Percentiles rank a stretch among this genome's conserved stretches.
Conservation (phyloP, 2,329 filamentous ascomycete species). For the Alternaria sp. region DNA sequence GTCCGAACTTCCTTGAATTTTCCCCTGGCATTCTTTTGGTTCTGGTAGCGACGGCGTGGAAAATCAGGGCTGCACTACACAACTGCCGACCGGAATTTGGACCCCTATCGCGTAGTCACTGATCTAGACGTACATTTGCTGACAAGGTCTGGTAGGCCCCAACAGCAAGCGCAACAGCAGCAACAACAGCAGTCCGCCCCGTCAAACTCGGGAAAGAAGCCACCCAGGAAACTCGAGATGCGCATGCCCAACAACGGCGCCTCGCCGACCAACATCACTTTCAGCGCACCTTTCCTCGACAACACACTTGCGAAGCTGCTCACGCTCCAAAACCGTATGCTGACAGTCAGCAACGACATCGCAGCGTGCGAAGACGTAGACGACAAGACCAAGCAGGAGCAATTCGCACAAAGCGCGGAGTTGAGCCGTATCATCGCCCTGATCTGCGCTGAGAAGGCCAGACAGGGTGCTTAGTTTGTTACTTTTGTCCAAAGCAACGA, state of each 20-base stretch:
- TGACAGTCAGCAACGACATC: conserved; percentile 56
- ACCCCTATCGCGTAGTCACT: neutral
- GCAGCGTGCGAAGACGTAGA: conserved; percentile 53
- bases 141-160: conserved; percentile 24
- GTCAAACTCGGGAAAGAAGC: conserved; percentile 44
- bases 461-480: conserved; percentile 48
- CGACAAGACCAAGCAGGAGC: conserved; percentile 57
- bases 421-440: conserved; percentile 57
- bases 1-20: neutral
- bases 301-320: conserved; percentile 60
- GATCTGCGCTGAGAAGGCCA: conserved; percentile 60
- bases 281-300: conserved; percentile 61
- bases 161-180: conserved; percentile 26
- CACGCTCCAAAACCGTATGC: conserved; percentile 57
- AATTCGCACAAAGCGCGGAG: conserved; percentile 58
- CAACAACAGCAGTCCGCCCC: conserved; percentile 20
- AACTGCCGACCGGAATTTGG: neutral
- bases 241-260: conserved; percentile 48
- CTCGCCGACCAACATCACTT: conserved; percentile 51
- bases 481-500: neutral
- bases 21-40: neutral
- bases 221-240: conserved; percentile 59
- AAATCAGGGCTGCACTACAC: neutral
- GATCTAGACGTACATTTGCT: conserved; percentile 4
- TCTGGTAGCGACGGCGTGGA: conserved; percentile 20